Evolutionary conservation across 2,329 filamentous ascomycete genomes (phyloP), one percentile per base, ranked within the genome.

Genomic region (Epichloe hybrida): DNA sequence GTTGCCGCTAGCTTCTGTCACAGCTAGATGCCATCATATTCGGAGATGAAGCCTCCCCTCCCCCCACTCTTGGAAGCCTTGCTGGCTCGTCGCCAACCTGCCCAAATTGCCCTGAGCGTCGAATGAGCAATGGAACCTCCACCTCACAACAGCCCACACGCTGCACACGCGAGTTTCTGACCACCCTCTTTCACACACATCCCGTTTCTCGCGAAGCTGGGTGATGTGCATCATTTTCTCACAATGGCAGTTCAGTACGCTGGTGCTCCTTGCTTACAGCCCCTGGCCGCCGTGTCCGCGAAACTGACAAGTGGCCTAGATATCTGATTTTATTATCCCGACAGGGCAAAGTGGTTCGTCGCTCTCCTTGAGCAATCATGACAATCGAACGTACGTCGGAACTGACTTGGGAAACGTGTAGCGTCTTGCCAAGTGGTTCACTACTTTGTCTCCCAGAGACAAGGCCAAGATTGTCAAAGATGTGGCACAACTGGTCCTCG

Each of bases 391-490:
- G 34, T 36, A 39, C n/a, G 17, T 39, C 15, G 40, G n/a, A 35
- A 23, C 53, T 57, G 47, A 58, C 51, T 13, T 9, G 21, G 6
- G 48, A 50, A 40, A 12, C 44, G 46, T 58, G 53, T 56, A 98
- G 93, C 90, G 93, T 66, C 84, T 98, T 51, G 93, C 93, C 60
- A 98, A 98, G 75, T 98, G 93, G 93, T 98, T 98, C 73, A 95
- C 90, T 50, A 98, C 93, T 13, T 79, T 98, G 56, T 95, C 91
- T 37, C 93, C 93, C 56, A 96, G 86, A 72, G 93, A 98, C 66
- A 98, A 98, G 75, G 93, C 91, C 71, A 98, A 98, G 79, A 97
- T 98, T 66, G 91, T 98, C 78, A 98, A 98, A 72, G 93, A 98
- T 76, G 93, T 98, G 63, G 89, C 93, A 55, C 93, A 97, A 72